A percentile compares a stretch with the other conserved stretches of the same genome.
These are phyloP conservation scores for Ophioceras dolichostomum DNA, from an alignment of 2,329 filamentous ascomycete species.

Conservation along the genomic window DNA sequence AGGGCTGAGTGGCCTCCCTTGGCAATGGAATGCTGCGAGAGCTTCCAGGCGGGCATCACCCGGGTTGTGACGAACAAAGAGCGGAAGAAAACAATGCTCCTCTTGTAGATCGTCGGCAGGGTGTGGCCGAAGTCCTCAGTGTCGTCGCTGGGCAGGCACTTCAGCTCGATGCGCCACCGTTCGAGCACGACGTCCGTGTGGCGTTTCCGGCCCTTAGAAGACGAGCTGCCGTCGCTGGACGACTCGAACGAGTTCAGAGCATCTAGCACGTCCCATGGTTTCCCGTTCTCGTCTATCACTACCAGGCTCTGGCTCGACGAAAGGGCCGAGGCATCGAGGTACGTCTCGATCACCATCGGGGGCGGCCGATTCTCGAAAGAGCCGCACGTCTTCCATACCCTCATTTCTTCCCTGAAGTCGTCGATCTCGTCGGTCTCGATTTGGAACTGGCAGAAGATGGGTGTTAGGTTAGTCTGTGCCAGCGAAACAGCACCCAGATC, in stretches of 20 bases:
- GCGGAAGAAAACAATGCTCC: slow-evolving; percentile 88
- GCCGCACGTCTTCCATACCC: slow-evolving; percentile 70
- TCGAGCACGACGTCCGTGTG: slow-evolving; percentile 73
- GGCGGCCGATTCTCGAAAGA: slow-evolving; percentile 66
- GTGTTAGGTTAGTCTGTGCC: no score
- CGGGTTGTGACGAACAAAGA: slow-evolving; percentile 74
- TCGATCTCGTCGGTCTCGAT: slow-evolving; percentile 89
- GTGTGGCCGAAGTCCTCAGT: slow-evolving; percentile 45
- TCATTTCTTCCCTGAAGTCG: slow-evolving; percentile 69
- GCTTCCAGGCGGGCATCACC: slow-evolving; percentile 77
- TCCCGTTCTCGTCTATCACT: slow-evolving; percentile 76
- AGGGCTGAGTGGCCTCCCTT: slow-evolving; percentile 59
- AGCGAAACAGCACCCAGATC: no score
- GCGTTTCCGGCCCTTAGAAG: slow-evolving; percentile 26
- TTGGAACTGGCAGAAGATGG: slow-evolving; percentile 57
- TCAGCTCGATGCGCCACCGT: slow-evolving; percentile 79
- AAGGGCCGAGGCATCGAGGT: slow-evolving; percentile 67
- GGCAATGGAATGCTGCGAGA: slow-evolving; percentile 58
- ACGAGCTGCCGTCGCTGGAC: slow-evolving; percentile 32
- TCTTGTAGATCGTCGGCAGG: slow-evolving; percentile 89
- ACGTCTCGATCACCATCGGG: slow-evolving; percentile 82
- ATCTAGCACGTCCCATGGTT: slow-evolving; percentile 85
- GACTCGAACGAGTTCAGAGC: slow-evolving; percentile 56
- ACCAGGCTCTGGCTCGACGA: slow-evolving; percentile 80
- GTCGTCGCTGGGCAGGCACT: slow-evolving; percentile 38